Evolutionary conservation across 148 eudicot species (phyloP), one percentile per base, ranked within the genome.

Genomic region (Amaranthus cruentus): DNA sequence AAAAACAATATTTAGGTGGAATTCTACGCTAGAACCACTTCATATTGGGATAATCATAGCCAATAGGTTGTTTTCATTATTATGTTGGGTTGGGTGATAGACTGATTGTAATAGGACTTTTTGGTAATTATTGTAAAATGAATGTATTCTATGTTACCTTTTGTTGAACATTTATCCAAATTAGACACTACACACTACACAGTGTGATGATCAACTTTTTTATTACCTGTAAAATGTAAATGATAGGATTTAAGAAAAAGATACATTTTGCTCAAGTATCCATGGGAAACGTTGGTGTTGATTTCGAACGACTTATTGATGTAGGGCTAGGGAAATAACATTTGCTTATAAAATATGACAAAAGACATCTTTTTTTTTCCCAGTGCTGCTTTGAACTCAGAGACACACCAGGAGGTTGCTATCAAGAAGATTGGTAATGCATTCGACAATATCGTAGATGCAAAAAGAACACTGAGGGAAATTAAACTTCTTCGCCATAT

Each of bases 341-440:
- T 28, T 28, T 28, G 38, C 38, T 28, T 28, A 28, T 28, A 28
- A 28, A 28, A 28, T 28, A 28, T 28, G 38, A 28, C 38, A 28
- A 28, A 28, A 28, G 38, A 28, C 38, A 28, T 14, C 6, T 43
- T 12, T 75, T 73, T 57, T 56, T 4, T 61, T 43, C 67, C n/a
- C 84, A 91, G 97, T 75, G 85, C 97, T 80, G 97, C 94, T 47
- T 76, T 84, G 62, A 89, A 89, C 86, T 83, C 88, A 15, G 97
- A 91, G 47, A 89, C 90, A 13, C 81, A 77, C 38, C 84, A 85
- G 68, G 88, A 91, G 77, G 83, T 91, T 67, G 97, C 97, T n/a
- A 91, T 91, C 70, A 91, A 91, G 89, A 91, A 91, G 83, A 86
- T 91, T 73, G 91, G 91, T 6, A 91, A 89, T 80, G 94, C 94